phyloP scores from a whole-genome alignment of 192 early-diverging fungal species.

The Pecoramyces ruminantium region DNA sequence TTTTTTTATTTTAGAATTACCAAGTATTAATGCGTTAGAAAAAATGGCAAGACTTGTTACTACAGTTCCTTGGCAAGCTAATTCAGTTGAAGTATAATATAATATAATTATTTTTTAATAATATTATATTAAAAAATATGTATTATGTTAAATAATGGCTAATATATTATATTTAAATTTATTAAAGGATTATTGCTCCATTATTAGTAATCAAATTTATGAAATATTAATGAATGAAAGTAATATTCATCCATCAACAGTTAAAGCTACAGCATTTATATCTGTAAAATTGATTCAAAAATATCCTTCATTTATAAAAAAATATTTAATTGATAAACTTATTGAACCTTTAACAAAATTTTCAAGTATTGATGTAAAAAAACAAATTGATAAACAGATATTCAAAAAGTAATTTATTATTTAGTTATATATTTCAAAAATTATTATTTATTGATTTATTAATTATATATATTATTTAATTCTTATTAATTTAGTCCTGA shows the following conservation, averaged over 20 bases:
- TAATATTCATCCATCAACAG: neutral
- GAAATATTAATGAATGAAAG: neutral
- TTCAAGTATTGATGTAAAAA: neutral
- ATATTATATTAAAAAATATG: too few relatives aligned
- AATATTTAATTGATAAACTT: slow-evolving; percentile 24
- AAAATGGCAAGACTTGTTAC: neutral
- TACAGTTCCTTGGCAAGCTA: neutral
- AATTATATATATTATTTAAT: too few relatives aligned
- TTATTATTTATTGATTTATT: too few relatives aligned
- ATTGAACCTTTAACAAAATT: slow-evolving; percentile 14
- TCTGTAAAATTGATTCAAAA: slow-evolving; percentile 25
- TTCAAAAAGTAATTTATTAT: neutral
- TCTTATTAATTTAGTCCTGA: too few relatives aligned
- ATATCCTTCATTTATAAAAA: slow-evolving; percentile 20
- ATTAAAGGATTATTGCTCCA: neutral
- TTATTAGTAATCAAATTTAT: neutral
- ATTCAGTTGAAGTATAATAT: neutral
- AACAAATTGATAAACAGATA: neutral
- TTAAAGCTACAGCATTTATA: slow-evolving; percentile 21
- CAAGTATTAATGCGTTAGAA: neutral
- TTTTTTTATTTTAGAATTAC: neutral
- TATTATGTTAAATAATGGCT: too few relatives aligned
- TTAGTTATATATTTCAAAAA: too few relatives aligned
- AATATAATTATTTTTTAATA: too few relatives aligned
- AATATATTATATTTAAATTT: too few relatives aligned